Evolutionary conservation across 2,329 filamentous ascomycete species (phyloP).

Genomic region (Sporothrix sp.): DNA sequence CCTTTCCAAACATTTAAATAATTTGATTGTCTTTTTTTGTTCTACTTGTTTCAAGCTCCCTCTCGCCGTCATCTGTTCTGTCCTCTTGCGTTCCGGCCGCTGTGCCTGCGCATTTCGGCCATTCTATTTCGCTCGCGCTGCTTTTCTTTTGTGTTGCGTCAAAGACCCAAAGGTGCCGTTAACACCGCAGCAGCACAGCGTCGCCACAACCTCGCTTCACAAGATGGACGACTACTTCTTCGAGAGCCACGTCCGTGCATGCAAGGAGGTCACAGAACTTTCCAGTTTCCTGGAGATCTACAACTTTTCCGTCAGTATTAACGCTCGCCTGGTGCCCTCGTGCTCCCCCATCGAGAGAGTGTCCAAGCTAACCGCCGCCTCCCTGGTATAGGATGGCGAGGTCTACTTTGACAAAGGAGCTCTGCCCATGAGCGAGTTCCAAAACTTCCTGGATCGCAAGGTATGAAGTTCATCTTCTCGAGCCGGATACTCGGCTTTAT

Average conservation of each 20-base stretch:
- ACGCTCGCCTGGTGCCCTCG: background rate
- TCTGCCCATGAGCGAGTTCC: conserved; percentile 39
- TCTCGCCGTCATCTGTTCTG: background rate
- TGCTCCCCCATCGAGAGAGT: background rate
- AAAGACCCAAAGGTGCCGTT: background rate
- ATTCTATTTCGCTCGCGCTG: too few species aligned
- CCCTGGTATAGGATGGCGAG: conserved; percentile 34
- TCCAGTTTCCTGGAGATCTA: conserved; percentile 49
- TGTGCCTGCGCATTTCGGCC: too few species aligned
- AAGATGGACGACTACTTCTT: conserved; percentile 53
- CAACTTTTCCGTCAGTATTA: conserved; percentile 44
- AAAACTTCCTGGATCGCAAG: conserved; percentile 43
- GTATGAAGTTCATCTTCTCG: too few species aligned
- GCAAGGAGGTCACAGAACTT: conserved; percentile 39
- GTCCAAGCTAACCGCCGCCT: conserved; percentile 1
- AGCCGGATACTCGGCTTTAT: too few species aligned
- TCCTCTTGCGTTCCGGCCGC: background rate
- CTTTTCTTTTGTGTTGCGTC: background rate
- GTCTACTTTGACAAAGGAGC: conserved; percentile 44
- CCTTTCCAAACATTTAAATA: background rate
- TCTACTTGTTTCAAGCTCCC: background rate
- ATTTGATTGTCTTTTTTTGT: background rate
- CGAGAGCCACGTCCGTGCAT: conserved; percentile 36
- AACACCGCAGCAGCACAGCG: background rate
- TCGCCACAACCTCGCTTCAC: conserved; percentile 2